Conservation (phyloP, 179 eudicot species). For the Sideroxylon spinosum region DNA sequence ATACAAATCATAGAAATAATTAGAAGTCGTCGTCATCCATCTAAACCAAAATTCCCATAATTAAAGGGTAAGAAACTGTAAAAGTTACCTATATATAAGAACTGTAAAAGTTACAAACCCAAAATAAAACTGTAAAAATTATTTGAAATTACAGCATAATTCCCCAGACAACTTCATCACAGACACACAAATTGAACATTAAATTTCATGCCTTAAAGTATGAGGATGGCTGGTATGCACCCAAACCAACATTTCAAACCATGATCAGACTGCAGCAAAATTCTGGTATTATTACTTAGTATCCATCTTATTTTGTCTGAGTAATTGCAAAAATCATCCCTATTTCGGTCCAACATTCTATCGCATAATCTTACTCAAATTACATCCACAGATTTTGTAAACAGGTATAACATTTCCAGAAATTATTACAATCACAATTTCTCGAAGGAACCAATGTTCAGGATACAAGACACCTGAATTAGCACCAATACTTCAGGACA, state of each 20-base stretch:
- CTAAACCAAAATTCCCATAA: no score
- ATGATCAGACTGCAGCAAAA: no score
- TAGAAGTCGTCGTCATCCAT: not conserved
- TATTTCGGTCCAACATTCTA: no score
- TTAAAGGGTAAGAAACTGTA: not conserved
- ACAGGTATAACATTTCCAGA: no score
- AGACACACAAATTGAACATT: not conserved
- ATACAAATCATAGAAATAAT: conserved; percentile 1
- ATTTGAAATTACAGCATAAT: no score
- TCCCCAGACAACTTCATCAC: not conserved
- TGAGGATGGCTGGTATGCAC: not conserved
- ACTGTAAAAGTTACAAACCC: not conserved
- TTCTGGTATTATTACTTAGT: not conserved
- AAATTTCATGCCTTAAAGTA: no score
- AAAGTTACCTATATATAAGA: not conserved
- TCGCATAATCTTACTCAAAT: no score
- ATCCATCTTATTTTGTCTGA: no score
- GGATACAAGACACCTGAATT: not conserved
- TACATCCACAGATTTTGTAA: no score
- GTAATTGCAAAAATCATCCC: no score
- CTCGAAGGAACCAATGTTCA: not conserved
- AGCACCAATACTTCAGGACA: not conserved
- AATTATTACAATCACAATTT: not conserved
- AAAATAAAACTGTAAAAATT: not conserved
- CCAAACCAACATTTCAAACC: no score